Percentiles rank a stretch among this genome's conserved stretches.
These are phyloP conservation scores for Lactarius deliciosus DNA, from an alignment of 768 basidiomycete species.

Conservation along the genomic window DNA sequence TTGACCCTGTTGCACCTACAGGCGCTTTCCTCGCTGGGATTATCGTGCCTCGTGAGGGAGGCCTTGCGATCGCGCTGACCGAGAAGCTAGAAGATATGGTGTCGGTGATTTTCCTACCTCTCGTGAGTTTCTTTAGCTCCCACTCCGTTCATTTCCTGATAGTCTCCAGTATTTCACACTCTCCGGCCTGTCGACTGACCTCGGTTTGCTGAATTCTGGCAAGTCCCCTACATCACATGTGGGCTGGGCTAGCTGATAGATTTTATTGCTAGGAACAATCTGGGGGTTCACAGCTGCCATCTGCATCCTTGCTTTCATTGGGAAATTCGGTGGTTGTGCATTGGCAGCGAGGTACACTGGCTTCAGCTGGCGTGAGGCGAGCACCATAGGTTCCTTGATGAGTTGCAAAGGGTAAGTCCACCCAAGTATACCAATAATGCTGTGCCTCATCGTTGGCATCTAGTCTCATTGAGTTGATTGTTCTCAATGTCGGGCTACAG, in stretches of 20 bases:
- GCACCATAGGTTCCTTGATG: conserved; percentile 90
- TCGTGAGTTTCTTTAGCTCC: conserved; percentile 46
- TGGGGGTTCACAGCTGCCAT: conserved; percentile 91
- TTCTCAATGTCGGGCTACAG: conserved; percentile 88
- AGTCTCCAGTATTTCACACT: conserved; percentile 78
- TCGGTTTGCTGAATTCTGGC: conserved; percentile 81
- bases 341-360: conserved; percentile 64
- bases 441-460: neutral
- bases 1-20: conserved; percentile 31
- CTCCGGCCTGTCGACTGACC: conserved; percentile 86
- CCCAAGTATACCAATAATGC: neutral
- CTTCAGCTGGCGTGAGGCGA: conserved; percentile 77
- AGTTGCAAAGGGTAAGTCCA: conserved; percentile 81
- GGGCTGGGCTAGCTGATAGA: neutral
- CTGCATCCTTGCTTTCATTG: conserved; percentile 70
- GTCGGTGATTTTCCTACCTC: conserved; percentile 81
- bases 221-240: conserved; percentile 10
- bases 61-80: conserved; percentile 81
- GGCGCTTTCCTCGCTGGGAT: conserved; percentile 81
- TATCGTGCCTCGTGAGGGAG: conserved; percentile 84
- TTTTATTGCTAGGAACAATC: conserved; percentile 51
- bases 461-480: conserved; percentile 89
- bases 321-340: conserved; percentile 88
- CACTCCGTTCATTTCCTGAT: conserved; percentile 7
- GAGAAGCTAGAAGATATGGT: conserved; percentile 98